Evolutionary conservation across 192 early-diverging fungal genomes (phyloP).

Genomic region (Neocallimastix lanati): DNA sequence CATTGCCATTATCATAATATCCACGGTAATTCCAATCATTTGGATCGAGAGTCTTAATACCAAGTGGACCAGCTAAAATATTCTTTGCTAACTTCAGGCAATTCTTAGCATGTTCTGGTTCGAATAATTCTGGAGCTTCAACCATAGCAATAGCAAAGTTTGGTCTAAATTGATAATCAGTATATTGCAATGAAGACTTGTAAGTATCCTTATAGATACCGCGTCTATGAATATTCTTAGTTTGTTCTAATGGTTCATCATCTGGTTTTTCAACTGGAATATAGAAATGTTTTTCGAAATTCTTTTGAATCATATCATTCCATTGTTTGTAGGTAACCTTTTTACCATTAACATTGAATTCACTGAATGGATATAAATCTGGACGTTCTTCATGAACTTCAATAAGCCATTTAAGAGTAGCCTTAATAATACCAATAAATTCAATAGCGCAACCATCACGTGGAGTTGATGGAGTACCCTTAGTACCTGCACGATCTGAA

Average conservation of each 20-base stretch:
- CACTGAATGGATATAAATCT: slow-evolving; percentile 18
- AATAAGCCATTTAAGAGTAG: slow-evolving; percentile 64
- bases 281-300: slow-evolving; percentile 79
- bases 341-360: slow-evolving; percentile 11
- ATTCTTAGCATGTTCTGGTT: slow-evolving; percentile 48
- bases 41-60: slow-evolving; percentile 93
- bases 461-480: slow-evolving; percentile 79
- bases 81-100: slow-evolving; percentile 52
- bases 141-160: slow-evolving; percentile 83
- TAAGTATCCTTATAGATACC: slow-evolving; percentile 89
- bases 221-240: slow-evolving; percentile 56
- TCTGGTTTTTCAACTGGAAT: slow-evolving; percentile 61
- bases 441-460: slow-evolving; percentile 82
- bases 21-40: slow-evolving; percentile 79
- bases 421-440: slow-evolving; percentile 78
- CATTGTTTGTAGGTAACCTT: slow-evolving; percentile 54
- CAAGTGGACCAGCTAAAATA: slow-evolving; percentile 56
- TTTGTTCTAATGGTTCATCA: slow-evolving; percentile 30
- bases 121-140: slow-evolving; percentile 76
- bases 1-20: slow-evolving; percentile 83
- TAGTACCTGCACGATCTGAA: slow-evolving; percentile 75
- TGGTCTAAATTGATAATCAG: slow-evolving; percentile 85
- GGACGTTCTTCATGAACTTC: slow-evolving; percentile 15
- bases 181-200: slow-evolving; percentile 46
- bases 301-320: slow-evolving; percentile 54